phyloP scores from a whole-genome alignment of 495 filamentous ascomycete genomes.

The Amorphotheca resinae region DNA sequence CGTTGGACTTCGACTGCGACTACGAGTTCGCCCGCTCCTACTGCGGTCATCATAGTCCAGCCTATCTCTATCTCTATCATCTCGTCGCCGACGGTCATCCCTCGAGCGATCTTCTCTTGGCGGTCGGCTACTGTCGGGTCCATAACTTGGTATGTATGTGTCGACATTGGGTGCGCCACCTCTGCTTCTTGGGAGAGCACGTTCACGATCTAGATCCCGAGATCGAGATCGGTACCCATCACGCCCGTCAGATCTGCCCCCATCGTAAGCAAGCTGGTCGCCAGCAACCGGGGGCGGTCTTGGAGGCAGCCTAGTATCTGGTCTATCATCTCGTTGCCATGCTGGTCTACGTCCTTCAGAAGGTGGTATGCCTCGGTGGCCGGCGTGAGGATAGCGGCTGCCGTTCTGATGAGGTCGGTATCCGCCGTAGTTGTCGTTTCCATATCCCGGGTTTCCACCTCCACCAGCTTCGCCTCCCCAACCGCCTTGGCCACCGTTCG shows the following conservation, averaged over 20 bases:
- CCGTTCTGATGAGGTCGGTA: constrained; percentile 23
- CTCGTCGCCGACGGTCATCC: constrained; percentile 25
- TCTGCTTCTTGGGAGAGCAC: constrained; percentile 19
- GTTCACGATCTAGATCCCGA: constrained; percentile 21
- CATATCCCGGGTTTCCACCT: constrained; percentile 35
- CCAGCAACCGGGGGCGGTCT: constrained; percentile 13
- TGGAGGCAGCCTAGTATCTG: constrained; percentile 21
- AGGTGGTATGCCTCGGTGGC: constrained; percentile 27
- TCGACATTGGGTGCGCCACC: constrained; percentile 31
- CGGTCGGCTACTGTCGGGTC: constrained; percentile 9
- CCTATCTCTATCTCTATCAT: constrained; percentile 28
- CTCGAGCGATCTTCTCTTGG: constrained; percentile 16
- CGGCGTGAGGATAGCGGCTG: constrained; percentile 29
- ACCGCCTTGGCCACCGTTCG: constrained; percentile 44
- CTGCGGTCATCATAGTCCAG: constrained; percentile 35
- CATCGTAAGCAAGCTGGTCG: constrained; percentile 17
- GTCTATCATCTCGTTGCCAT: constrained; percentile 19
- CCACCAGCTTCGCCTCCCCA: constrained; percentile 35
- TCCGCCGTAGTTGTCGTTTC: constrained; percentile 18
- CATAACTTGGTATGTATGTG: constrained; percentile 49
- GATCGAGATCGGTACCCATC: constrained; percentile 26
- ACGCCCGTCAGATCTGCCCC: constrained; percentile 23
- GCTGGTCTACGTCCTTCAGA: constrained; percentile 18
- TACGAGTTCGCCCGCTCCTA: constrained; percentile 33
- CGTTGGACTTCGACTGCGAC: constrained; percentile 36